These are phyloP conservation scores for Fusarium beomiforme DNA, from an alignment of 2,329 filamentous ascomycete species.

Conservation along the genomic window DNA sequence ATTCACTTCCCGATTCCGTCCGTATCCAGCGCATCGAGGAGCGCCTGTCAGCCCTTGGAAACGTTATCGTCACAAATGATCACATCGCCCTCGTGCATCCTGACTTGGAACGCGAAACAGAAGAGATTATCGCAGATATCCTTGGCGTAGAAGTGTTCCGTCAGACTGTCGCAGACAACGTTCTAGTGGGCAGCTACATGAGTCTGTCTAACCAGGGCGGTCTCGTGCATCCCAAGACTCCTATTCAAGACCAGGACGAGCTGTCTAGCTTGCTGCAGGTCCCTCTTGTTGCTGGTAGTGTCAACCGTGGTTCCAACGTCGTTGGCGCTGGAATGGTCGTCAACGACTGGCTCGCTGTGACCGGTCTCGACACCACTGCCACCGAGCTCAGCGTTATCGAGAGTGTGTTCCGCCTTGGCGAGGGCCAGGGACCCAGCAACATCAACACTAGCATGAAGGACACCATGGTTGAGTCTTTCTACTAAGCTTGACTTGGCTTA, in stretches of 20 bases:
- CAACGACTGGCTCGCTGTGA: constrained; percentile 95
- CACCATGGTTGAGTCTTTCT: constrained; percentile 99
- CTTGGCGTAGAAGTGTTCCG: constrained; percentile 89
- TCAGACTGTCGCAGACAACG: constrained; percentile 97
- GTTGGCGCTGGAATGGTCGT: constrained; percentile 77
- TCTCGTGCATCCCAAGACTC: constrained; percentile 96
- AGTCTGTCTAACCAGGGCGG: constrained; percentile 94
- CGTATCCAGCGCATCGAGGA: constrained; percentile 99
- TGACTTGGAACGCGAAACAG: constrained; percentile 95
- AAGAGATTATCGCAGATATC: constrained; percentile 98
- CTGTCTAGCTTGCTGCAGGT: constrained; percentile 93
- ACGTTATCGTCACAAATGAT: constrained; percentile 96
- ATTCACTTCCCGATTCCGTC: constrained; percentile 89
- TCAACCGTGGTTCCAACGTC: constrained; percentile 92
- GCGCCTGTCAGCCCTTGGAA: constrained; percentile 91
- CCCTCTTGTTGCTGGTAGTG: constrained; percentile 90
- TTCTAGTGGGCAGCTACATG: constrained; percentile 97
- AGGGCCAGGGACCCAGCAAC: constrained; percentile 80
- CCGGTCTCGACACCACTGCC: constrained; percentile 93
- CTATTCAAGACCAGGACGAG: constrained; percentile 98
- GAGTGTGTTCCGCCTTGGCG: constrained; percentile 93
- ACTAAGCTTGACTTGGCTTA: constrained; percentile 63
- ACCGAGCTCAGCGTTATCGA: constrained; percentile 97
- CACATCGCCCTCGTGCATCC: constrained; percentile 97
- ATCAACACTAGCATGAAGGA: constrained; percentile 92